Evolutionary conservation across 768 basidiomycete genomes (phyloP).

Genomic region (Boletus tomentosulus): DNA sequence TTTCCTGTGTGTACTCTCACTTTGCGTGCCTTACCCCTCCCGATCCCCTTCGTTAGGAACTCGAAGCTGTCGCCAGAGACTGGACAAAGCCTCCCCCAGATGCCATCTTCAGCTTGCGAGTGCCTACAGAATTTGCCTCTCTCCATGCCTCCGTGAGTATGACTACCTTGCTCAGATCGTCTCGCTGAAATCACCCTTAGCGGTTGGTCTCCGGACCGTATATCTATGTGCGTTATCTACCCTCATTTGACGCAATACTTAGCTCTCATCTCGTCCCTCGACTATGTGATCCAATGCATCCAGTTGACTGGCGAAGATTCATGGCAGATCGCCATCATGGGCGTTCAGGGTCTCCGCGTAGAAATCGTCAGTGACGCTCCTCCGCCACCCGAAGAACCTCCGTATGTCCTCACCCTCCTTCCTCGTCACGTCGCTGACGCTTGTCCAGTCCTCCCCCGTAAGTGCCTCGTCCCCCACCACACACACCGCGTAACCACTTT

Average conservation of each 20-base stretch:
- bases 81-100: constrained; percentile 87
- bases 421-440: constrained; percentile 7
- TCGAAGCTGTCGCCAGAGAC: constrained; percentile 73
- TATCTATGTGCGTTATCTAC: constrained; percentile 60
- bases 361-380: constrained; percentile 85
- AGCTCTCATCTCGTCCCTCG: constrained; percentile 11
- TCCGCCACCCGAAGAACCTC: constrained; percentile 79
- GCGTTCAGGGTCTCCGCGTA: constrained; percentile 75
- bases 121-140: constrained; percentile 85
- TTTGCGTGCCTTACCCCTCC: neutral
- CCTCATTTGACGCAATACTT: constrained; percentile 6
- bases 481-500: constrained; percentile 3
- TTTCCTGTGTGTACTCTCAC: constrained; percentile 48
- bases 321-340: constrained; percentile 83
- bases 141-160: constrained; percentile 73
- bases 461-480: constrained; percentile 25
- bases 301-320: constrained; percentile 84
- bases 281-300: constrained; percentile 19
- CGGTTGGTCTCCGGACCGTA: constrained; percentile 77
- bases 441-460: constrained; percentile 46
- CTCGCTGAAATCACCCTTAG: constrained; percentile 38
- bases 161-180: constrained; percentile 6
- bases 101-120: constrained; percentile 67
- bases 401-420: constrained; percentile 40
- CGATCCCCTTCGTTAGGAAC: constrained; percentile 48